Percentiles rank a stretch among this genome's conserved stretches.
Conservation (phyloP, 2,329 filamentous ascomycete species). For the Microdochium nivale region DNA sequence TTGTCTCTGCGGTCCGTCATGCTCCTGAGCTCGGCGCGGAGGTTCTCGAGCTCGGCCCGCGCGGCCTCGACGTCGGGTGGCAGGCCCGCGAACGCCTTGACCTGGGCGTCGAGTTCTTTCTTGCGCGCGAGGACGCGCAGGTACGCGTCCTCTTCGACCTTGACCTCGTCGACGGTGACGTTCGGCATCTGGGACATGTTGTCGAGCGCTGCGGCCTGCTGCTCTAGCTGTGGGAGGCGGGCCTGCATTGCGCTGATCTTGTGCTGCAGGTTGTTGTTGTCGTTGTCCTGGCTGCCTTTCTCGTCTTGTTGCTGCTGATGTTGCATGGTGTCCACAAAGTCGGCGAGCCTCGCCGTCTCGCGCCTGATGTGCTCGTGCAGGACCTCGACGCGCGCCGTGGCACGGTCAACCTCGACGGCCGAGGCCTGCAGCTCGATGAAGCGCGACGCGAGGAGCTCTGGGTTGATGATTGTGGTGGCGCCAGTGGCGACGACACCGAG, state of each 20-base stretch:
- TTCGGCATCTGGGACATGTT: slow-evolving; percentile 26
- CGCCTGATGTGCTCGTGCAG: slow-evolving; percentile 46
- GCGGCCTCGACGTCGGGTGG: slow-evolving; percentile 64
- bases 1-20: slow-evolving; percentile 58
- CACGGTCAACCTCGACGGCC: slow-evolving; percentile 46
- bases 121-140: slow-evolving; percentile 47
- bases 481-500: slow-evolving; percentile 29
- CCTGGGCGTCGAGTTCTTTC: slow-evolving; percentile 49
- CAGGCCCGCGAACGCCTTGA: slow-evolving; percentile 61
- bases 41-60: slow-evolving; percentile 57
- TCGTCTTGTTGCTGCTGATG: neutral
- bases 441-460: slow-evolving; percentile 37
- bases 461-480: slow-evolving; percentile 35
- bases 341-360: slow-evolving; percentile 33
- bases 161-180: slow-evolving; percentile 47
- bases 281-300: slow-evolving; percentile 40
- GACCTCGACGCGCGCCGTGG: slow-evolving; percentile 41
- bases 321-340: slow-evolving; percentile 32
- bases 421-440: slow-evolving; percentile 49
- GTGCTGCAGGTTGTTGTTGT: slow-evolving; percentile 67
- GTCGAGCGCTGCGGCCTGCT: slow-evolving; percentile 37
- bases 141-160: slow-evolving; percentile 49
- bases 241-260: slow-evolving; percentile 57
- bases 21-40: slow-evolving; percentile 54
- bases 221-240: slow-evolving; percentile 59